A percentile compares a stretch with the other conserved stretches of the same genome.
phyloP scores from a whole-genome alignment of 305 asterid species.

The Fraxinus angustifolia region DNA sequence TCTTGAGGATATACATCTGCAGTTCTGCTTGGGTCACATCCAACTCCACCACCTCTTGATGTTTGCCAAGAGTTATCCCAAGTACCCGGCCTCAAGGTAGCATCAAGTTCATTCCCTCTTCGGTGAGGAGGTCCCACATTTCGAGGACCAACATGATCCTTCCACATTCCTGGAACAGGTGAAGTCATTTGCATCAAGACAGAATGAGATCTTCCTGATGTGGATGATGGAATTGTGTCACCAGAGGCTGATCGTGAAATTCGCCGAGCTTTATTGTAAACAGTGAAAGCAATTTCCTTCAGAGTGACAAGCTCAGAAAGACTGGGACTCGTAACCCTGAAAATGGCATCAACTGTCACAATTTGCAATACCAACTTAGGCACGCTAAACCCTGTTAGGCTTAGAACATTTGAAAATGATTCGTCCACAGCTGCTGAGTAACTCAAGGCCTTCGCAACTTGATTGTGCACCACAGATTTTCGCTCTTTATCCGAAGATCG shows the following conservation, averaged over 20 bases:
- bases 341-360: slow-evolving; percentile 92
- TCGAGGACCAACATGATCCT: slow-evolving; percentile 82
- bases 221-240: slow-evolving; percentile 54
- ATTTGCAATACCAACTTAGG: slow-evolving; percentile 95
- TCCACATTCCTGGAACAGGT: slow-evolving; percentile 87
- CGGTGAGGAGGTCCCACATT: slow-evolving; percentile 64
- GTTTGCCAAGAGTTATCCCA: slow-evolving; percentile 99
- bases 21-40: slow-evolving; percentile 62
- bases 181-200: slow-evolving; percentile 72
- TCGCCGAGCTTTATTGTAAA: slow-evolving; percentile 92
- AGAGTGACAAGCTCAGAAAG: slow-evolving; percentile 77
- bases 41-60: slow-evolving; percentile 73
- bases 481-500: slow-evolving; percentile 91
- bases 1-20: slow-evolving; percentile 66
- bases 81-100: slow-evolving; percentile 76
- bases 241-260: slow-evolving; percentile 69
- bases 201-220: slow-evolving; percentile 70
- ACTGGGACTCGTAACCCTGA: slow-evolving; percentile 85
- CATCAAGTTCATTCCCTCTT: slow-evolving; percentile 86
- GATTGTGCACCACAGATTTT: slow-evolving; percentile 84
- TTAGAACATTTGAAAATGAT: slow-evolving; percentile 79
- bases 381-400: slow-evolving; percentile 84
- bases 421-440: slow-evolving; percentile 89
- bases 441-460: slow-evolving; percentile 93
- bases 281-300: slow-evolving; percentile 96